Conservation (phyloP, 805 yeast species). For the Starmerella scarabaei region DNA sequence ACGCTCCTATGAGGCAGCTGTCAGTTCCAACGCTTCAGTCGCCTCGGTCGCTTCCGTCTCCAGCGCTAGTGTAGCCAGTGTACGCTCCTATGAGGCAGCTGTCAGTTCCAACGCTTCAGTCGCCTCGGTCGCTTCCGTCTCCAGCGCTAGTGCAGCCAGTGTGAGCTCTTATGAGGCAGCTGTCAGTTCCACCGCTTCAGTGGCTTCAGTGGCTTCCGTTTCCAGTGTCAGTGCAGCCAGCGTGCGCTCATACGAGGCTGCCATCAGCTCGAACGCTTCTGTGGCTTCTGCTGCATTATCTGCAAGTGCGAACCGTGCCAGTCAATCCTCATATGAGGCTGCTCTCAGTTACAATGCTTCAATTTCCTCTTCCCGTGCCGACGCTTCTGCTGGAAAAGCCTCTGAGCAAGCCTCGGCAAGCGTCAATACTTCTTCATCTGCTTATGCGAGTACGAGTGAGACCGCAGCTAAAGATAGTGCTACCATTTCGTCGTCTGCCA, state of each 20-base stretch:
- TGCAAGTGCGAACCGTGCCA: not conserved
- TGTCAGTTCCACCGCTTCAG: not conserved
- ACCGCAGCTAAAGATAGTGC: no score
- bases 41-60: not conserved
- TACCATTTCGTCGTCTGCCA: no score
- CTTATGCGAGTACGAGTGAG: no score
- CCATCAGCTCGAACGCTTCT: not conserved
- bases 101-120: not conserved
- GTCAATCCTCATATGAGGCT: not conserved
- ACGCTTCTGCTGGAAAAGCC: not conserved
- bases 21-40: not conserved
- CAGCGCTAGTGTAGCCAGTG: not conserved
- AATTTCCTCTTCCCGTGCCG: no score
- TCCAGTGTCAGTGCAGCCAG: not conserved
- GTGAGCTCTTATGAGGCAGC: not conserved
- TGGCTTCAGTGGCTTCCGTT: not conserved
- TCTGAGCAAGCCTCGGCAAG: slow-evolving; percentile 1
- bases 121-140: not conserved
- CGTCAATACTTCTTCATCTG: no score
- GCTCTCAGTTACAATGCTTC: slow-evolving; percentile 3
- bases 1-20: slow-evolving; percentile 1
- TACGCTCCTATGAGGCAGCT: not conserved
- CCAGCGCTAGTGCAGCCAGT: not conserved
- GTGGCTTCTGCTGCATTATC: not conserved
- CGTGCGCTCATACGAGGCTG: not conserved